Percentiles rank a stretch among this genome's conserved stretches.
phyloP scores from a whole-genome alignment of 345 rosid genomes.

The Populus deltoides region DNA sequence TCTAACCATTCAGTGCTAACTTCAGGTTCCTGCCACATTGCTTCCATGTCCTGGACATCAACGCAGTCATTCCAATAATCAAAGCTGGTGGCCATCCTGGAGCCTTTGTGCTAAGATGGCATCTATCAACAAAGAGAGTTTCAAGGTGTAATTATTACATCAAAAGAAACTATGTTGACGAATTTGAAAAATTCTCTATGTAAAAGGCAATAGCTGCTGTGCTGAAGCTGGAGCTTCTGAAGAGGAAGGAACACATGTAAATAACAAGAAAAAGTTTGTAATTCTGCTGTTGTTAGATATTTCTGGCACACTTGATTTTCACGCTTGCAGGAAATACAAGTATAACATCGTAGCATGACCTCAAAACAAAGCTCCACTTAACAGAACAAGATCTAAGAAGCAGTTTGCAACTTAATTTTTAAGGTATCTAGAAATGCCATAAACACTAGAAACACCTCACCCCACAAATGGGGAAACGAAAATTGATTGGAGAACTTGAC shows the following conservation, averaged over 20 bases:
- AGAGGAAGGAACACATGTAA: neutral
- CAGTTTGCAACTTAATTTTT: neutral
- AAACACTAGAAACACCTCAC: neutral
- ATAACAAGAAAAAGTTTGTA: neutral
- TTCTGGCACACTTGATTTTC: neutral
- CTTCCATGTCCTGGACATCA: constrained; percentile 61
- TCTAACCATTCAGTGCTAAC: constrained; percentile 78
- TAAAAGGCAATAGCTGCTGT: neutral
- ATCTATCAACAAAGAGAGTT: constrained; percentile 8
- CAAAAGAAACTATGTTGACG: neutral
- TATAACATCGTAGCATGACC: neutral
- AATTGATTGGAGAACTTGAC: neutral
- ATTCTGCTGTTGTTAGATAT: neutral
- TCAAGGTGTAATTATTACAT: neutral
- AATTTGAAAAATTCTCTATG: neutral
- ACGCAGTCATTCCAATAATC: constrained; percentile 86
- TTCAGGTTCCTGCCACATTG: constrained; percentile 77
- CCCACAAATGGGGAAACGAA: neutral
- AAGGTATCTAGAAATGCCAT: neutral
- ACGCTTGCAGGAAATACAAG: neutral
- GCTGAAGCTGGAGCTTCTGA: neutral
- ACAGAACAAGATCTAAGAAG: neutral
- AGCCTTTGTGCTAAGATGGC: constrained; percentile 11
- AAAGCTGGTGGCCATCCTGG: constrained; percentile 65
- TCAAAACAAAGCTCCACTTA: neutral